These are phyloP conservation scores for Globisporangium cylindrosporum DNA, from an alignment of 352 stramenopile species.

Conservation along the genomic window DNA sequence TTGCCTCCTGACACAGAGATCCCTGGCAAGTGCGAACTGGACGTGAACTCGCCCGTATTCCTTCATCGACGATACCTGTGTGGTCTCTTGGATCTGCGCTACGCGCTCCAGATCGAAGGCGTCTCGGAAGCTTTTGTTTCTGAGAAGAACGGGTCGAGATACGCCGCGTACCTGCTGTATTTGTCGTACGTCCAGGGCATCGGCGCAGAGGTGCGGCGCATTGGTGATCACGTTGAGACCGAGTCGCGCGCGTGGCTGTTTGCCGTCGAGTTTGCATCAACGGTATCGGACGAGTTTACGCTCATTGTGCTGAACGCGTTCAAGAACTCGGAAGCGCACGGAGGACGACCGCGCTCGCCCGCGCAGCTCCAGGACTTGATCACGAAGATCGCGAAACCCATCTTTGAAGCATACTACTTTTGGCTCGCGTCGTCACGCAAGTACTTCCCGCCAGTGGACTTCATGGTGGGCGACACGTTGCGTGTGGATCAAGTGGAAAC, in stretches of 20 bases:
- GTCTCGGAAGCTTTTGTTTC: slow-evolving; percentile 90
- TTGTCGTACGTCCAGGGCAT: slow-evolving; percentile 75
- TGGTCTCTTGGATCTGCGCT: slow-evolving; percentile 96
- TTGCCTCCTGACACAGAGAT: slow-evolving; percentile 58
- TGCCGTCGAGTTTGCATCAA: slow-evolving; percentile 82
- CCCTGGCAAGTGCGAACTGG: slow-evolving; percentile 55
- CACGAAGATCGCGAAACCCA: slow-evolving; percentile 51
- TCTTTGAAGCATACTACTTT: slow-evolving; percentile 77
- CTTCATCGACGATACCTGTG: slow-evolving; percentile 94
- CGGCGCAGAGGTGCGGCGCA: slow-evolving; percentile 54
- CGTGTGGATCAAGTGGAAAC: slow-evolving; percentile 54
- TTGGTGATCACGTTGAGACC: slow-evolving; percentile 74
- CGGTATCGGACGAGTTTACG: slow-evolving; percentile 72
- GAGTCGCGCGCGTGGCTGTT: slow-evolving; percentile 82
- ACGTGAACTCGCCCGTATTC: slow-evolving; percentile 90
- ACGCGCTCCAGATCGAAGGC: slow-evolving; percentile 96
- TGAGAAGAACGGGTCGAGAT: slow-evolving; percentile 51
- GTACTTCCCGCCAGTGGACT: slow-evolving; percentile 73
- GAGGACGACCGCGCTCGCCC: slow-evolving; percentile 6
- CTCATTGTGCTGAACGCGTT: slow-evolving; percentile 82
- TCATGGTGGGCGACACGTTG: slow-evolving; percentile 54
- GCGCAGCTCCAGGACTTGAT: slow-evolving; percentile 35
- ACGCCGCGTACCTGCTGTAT: slow-evolving; percentile 70
- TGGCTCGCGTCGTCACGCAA: slow-evolving; percentile 72
- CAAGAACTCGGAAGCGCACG: slow-evolving; percentile 36